phyloP scores from a whole-genome alignment of 306 rosid genomes.

The Prunus salicina region DNA sequence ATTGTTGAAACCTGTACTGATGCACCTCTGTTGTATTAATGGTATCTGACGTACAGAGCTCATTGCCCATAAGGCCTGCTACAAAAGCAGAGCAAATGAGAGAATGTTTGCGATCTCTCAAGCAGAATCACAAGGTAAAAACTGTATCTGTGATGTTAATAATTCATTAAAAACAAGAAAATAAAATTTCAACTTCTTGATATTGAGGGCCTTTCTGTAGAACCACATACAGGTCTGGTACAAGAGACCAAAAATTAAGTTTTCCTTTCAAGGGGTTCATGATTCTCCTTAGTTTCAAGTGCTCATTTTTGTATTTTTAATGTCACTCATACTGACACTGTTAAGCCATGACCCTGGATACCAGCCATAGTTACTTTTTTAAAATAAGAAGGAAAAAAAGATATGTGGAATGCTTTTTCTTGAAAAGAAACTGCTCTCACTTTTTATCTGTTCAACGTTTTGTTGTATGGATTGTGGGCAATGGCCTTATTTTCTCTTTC shows the following conservation, averaged over 20 bases:
- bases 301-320: neutral
- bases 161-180: neutral
- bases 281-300: neutral
- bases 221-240: neutral
- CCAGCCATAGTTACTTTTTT: too few relatives aligned
- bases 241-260: neutral
- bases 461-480: neutral
- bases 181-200: neutral
- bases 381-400: neutral
- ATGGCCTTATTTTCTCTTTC: neutral
- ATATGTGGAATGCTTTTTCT: neutral
- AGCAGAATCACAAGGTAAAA: conserved; percentile 92
- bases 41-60: conserved; percentile 45
- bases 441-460: neutral
- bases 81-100: conserved; percentile 92
- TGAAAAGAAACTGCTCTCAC: conserved; percentile 1
- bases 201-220: neutral
- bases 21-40: conserved; percentile 8
- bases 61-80: conserved; percentile 77
- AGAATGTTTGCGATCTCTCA: conserved; percentile 87
- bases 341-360: neutral
- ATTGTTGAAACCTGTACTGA: neutral
- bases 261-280: too few relatives aligned
- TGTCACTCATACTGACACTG: neutral
- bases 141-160: neutral